These are phyloP conservation scores for Malassezia yamatoensis DNA, from an alignment of 1,284 basidiomycete genomes.

Conservation along the genomic window DNA sequence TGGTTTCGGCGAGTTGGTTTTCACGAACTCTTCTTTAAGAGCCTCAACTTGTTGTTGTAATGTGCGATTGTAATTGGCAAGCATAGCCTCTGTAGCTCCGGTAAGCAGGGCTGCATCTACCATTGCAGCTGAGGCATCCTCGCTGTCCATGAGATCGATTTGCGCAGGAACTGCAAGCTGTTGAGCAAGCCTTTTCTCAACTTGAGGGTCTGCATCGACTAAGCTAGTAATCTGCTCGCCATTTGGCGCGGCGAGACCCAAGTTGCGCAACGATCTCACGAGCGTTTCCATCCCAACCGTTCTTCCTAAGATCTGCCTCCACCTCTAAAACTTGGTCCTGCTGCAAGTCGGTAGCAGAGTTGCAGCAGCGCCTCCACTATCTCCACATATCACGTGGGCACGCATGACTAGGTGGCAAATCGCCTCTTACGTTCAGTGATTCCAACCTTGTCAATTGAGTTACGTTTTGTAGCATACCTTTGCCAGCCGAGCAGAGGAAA, in stretches of 20 bases:
- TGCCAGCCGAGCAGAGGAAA: too few relatives aligned
- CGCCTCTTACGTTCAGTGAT: neutral
- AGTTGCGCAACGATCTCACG: constrained; percentile 33
- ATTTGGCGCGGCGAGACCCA: constrained; percentile 31
- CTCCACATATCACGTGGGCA: neutral
- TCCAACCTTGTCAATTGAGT: too few relatives aligned
- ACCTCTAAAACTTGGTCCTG: neutral
- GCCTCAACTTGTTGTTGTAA: constrained; percentile 30
- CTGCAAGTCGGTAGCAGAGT: neutral
- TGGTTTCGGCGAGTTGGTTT: constrained; percentile 18
- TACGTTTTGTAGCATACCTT: too few relatives aligned
- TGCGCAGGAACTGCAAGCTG: constrained; percentile 27
- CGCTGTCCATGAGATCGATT: constrained; percentile 7
- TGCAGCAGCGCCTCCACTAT: neutral
- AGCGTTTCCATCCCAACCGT: constrained; percentile 36
- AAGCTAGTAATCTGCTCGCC: constrained; percentile 39
- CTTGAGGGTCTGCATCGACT: constrained; percentile 27
- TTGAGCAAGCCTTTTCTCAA: constrained; percentile 37
- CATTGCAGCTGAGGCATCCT: constrained; percentile 18
- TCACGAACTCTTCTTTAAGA: constrained; percentile 19
- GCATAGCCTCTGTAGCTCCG: constrained; percentile 38
- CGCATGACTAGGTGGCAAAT: neutral
- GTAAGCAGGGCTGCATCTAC: constrained; percentile 41
- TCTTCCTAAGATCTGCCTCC: neutral
- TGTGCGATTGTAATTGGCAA: constrained; percentile 36